Percentiles rank a stretch among this genome's conserved stretches.
phyloP scores from a whole-genome alignment of 345 rosid genomes.

The Hibiscus tridactylites region DNA sequence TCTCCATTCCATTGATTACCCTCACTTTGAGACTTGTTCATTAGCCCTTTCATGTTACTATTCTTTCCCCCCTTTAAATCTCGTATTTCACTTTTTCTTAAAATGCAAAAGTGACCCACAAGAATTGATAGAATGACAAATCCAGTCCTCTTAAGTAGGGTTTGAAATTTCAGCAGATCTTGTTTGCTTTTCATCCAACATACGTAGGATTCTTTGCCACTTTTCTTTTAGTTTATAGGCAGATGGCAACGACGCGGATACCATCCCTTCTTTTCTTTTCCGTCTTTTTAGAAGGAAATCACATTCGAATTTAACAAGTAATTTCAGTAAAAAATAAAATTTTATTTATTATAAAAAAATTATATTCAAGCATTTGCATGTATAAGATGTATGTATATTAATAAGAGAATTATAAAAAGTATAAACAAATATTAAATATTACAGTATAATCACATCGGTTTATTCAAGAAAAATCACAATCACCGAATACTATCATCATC shows the following conservation, averaged over 20 bases:
- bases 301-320: too few relatives aligned
- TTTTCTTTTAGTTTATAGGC: neutral
- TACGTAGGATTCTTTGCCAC: neutral
- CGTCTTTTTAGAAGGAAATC: neutral
- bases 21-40: too few relatives aligned
- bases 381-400: too few relatives aligned
- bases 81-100: neutral
- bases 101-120: constrained; percentile 3
- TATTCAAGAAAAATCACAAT: neutral
- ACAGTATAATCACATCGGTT: too few relatives aligned
- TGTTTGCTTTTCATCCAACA: constrained; percentile 7
- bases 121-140: neutral
- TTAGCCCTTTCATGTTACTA: too few relatives aligned
- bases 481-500: neutral
- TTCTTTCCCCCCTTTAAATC: too few relatives aligned
- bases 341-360: too few relatives aligned
- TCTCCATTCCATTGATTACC: too few relatives aligned
- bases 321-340: too few relatives aligned
- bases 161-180: neutral
- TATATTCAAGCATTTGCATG: too few relatives aligned
- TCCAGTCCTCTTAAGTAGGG: neutral
- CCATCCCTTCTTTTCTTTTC: neutral
- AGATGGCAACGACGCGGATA: neutral
- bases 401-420: too few relatives aligned
- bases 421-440: too few relatives aligned